Evolutionary conservation across 495 filamentous ascomycete genomes (phyloP).

Genomic region (Penicillium lividum): DNA sequence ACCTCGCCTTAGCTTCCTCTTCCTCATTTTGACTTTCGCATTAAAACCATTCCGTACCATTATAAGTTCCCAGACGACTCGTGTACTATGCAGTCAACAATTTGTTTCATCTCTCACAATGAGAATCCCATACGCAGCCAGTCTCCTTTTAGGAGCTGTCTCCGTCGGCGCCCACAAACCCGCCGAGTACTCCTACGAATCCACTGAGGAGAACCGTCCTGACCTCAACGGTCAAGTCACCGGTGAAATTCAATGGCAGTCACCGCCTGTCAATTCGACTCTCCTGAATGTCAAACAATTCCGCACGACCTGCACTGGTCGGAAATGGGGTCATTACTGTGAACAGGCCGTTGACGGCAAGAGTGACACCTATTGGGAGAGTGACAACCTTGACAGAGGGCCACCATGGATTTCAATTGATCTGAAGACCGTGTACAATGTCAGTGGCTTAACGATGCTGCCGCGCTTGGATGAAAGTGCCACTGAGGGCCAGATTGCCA

Average conservation of each 20-base stretch:
- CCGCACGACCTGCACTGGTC: conserved; percentile 15
- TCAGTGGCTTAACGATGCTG: conserved; percentile 22
- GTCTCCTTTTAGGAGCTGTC: conserved; percentile 12
- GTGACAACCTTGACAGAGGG: conserved; percentile 6
- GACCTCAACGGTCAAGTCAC: conserved; percentile 1
- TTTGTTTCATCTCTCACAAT: conserved; percentile 7
- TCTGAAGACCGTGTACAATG: conserved; percentile 11
- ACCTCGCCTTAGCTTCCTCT: background rate
- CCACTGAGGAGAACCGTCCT: background rate
- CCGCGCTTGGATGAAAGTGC: conserved; percentile 32
- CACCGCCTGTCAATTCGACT: conserved; percentile 4
- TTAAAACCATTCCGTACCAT: background rate
- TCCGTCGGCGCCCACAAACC: conserved; percentile 7
- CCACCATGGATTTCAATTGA: conserved; percentile 11
- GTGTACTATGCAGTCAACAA: background rate
- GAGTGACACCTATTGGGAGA: conserved; percentile 18
- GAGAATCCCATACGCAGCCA: conserved; percentile 7
- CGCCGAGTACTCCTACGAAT: conserved; percentile 8
- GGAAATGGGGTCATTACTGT: conserved; percentile 3
- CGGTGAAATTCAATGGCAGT: conserved; percentile 9
- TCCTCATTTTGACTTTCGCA: background rate
- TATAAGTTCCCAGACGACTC: conserved; percentile 5
- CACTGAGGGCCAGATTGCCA: conserved; percentile 38
- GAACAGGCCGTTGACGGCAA: conserved; percentile 19
- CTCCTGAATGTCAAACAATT: background rate